Percentiles rank a stretch among this genome's conserved stretches.
Evolutionary conservation across 805 yeast genomes (phyloP).

Genomic region (Myxozyma sirexii): DNA sequence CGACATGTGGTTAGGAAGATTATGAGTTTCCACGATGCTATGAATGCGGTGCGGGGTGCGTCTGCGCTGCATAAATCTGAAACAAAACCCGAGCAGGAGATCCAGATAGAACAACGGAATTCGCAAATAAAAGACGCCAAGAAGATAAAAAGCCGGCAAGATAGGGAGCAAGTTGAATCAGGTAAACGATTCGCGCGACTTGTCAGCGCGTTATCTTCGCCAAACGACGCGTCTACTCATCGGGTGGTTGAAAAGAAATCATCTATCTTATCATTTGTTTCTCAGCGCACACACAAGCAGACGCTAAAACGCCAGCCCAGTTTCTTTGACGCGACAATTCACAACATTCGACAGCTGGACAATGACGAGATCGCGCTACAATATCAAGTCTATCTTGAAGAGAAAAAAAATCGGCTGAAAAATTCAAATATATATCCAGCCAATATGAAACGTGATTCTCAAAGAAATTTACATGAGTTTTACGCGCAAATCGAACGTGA

Average conservation of each 20-base stretch:
- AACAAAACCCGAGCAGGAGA: not conserved
- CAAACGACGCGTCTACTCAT: not conserved
- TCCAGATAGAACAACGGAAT: too few relatives aligned
- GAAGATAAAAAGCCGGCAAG: not conserved
- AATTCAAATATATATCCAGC: not conserved
- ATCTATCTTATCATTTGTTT: not conserved
- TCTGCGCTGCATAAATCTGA: not conserved
- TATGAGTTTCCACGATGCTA: conserved; percentile 8
- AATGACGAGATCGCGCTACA: not conserved
- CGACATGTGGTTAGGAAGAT: not conserved
- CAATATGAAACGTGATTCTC: not conserved
- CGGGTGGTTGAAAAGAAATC: not conserved
- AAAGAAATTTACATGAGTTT: not conserved
- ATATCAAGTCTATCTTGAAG: conserved; percentile 1
- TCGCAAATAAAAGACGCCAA: too few relatives aligned
- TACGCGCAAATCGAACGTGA: not conserved
- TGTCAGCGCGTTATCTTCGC: not conserved
- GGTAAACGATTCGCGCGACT: not conserved
- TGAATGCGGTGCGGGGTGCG: not conserved
- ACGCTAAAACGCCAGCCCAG: not conserved
- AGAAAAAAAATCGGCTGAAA: not conserved
- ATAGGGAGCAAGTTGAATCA: not conserved
- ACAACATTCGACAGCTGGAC: conserved; percentile 7
- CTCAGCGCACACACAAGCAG: not conserved
- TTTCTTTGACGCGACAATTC: not conserved